phyloP scores from a whole-genome alignment of 163 green algal species.

The Coccomyxa subellipsoidea region DNA sequence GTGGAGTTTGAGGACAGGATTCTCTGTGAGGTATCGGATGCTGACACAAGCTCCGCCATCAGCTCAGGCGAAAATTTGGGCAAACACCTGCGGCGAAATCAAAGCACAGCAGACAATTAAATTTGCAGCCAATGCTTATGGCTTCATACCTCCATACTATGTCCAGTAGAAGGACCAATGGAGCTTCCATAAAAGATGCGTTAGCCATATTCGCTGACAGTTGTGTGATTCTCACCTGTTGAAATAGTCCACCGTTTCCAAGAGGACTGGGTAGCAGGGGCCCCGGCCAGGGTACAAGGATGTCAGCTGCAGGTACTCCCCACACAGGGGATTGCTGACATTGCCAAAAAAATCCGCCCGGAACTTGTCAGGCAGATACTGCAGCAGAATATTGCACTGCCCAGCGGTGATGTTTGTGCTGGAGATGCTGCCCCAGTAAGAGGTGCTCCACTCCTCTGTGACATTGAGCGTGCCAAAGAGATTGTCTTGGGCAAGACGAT shows the following conservation, averaged over 20 bases:
- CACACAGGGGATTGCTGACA: conserved; percentile 28
- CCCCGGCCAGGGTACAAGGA: conserved; percentile 60
- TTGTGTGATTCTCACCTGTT: no score
- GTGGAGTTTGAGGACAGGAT: conserved; percentile 13
- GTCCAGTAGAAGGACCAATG: no score
- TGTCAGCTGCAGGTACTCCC: conserved; percentile 57
- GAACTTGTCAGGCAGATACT: conserved; percentile 11
- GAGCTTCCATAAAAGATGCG: no score
- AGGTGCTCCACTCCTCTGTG: conserved; percentile 8
- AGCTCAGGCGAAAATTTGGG: neutral
- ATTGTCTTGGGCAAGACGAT: conserved; percentile 42
- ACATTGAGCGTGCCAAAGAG: conserved; percentile 46
- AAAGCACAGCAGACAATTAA: no score
- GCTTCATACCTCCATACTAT: no score
- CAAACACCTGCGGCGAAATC: conserved; percentile 7
- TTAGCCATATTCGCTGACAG: no score
- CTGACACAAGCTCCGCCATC: neutral
- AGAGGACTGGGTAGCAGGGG: conserved; percentile 68
- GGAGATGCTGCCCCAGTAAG: conserved; percentile 45
- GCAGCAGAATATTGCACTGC: conserved; percentile 17
- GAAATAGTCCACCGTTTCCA: conserved; percentile 56
- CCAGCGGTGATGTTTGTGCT: conserved; percentile 7
- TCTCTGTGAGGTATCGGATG: neutral
- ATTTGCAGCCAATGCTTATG: no score
- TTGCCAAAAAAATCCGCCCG: conserved; percentile 10